A percentile compares a stretch with the other conserved stretches of the same genome.
phyloP scores from a whole-genome alignment of 371 early-diverging fungal species.

The Enterocytospora artemiae region DNA sequence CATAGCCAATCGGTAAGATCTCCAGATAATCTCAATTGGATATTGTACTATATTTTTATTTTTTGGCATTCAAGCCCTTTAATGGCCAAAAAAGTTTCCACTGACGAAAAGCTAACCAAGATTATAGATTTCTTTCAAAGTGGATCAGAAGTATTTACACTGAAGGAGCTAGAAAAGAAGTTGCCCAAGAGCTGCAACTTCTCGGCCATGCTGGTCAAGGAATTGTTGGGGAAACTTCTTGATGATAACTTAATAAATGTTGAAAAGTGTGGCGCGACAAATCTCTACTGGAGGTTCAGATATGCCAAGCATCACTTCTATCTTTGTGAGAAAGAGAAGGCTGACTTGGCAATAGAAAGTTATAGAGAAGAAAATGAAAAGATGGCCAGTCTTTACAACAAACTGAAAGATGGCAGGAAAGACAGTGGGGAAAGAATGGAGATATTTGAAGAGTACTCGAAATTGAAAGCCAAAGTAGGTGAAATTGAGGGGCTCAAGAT shows the following conservation, averaged over 20 bases:
- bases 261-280: constrained; percentile 81
- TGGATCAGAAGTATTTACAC: constrained; percentile 60
- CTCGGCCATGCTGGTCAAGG: constrained; percentile 72
- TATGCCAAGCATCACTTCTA: constrained; percentile 53
- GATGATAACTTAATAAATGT: constrained; percentile 70
- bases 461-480: constrained; percentile 11
- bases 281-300: constrained; percentile 80
- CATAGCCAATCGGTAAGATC: no score
- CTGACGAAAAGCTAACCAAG: constrained; percentile 17
- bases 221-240: constrained; percentile 73
- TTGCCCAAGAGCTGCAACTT: constrained; percentile 75
- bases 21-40: no score
- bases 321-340: constrained; percentile 53
- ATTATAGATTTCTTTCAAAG: constrained; percentile 14
- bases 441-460: constrained; percentile 44
- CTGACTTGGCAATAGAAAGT: constrained; percentile 13
- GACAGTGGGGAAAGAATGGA: constrained; percentile 57
- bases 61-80: no score
- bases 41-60: no score
- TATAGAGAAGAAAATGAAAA: constrained; percentile 49
- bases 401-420: constrained; percentile 19
- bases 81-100: constrained; percentile 25
- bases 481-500: constrained; percentile 19
- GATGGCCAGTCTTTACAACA: constrained; percentile 4
- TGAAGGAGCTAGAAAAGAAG: constrained; percentile 78